These are phyloP conservation scores for Aspergillus flavus DNA, from an alignment of 2,329 filamentous ascomycete species.

Conservation along the genomic window DNA sequence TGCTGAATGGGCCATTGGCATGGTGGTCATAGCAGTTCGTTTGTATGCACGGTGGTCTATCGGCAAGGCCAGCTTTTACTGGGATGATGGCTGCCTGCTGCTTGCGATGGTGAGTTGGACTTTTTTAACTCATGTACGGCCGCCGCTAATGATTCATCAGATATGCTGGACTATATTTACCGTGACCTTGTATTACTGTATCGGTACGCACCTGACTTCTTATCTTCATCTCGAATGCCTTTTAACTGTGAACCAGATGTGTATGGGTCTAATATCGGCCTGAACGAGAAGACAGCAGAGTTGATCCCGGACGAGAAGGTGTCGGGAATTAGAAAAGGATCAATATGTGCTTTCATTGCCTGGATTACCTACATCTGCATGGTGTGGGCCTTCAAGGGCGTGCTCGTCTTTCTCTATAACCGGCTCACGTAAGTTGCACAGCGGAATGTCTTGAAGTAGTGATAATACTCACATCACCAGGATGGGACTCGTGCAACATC, in stretches of 20 bases:
- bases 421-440: constrained; percentile 17
- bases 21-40: constrained; percentile 19
- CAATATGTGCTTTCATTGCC: constrained; percentile 19
- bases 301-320: constrained; percentile 16
- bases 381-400: constrained; percentile 23
- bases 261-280: constrained; percentile 19
- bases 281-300: constrained; percentile 13
- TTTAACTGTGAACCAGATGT: constrained; percentile 5
- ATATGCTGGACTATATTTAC: constrained; percentile 22
- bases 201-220: constrained; percentile 3
- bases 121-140: neutral
- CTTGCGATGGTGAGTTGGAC: constrained; percentile 12
- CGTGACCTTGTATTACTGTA: constrained; percentile 19
- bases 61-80: constrained; percentile 17
- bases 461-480: constrained; percentile 4
- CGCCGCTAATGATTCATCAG: constrained; percentile 1
- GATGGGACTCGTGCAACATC: constrained; percentile 21
- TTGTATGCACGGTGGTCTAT: constrained; percentile 22
- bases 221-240: too few species aligned
- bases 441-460: neutral
- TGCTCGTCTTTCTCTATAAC: constrained; percentile 22
- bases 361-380: constrained; percentile 22
- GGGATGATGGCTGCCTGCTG: constrained; percentile 19
- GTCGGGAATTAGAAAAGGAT: constrained; percentile 4
- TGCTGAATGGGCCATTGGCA: constrained; percentile 21